Evolutionary conservation across 2,329 filamentous ascomycete species (phyloP).

Genomic region (Coniella lustricola): DNA sequence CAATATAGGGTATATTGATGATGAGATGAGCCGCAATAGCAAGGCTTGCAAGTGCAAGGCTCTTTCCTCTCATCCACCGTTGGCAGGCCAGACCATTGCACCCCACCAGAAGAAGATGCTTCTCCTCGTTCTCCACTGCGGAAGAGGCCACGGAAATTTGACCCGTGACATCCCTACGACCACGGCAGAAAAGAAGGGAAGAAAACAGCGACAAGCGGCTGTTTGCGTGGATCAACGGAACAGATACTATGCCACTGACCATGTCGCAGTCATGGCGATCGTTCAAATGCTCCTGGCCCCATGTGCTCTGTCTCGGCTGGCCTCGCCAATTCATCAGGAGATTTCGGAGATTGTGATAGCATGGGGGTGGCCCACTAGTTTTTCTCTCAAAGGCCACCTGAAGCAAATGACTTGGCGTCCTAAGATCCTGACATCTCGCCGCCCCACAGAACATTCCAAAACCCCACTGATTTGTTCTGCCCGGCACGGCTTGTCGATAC

Average conservation of each 20-base stretch:
- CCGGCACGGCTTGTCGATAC: background rate
- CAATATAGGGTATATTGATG: background rate
- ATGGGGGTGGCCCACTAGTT: background rate
- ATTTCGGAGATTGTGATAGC: slow-evolving; percentile 6
- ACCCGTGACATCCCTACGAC: background rate
- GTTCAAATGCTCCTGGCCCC: too few relatives aligned
- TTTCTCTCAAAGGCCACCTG: slow-evolving; percentile 2
- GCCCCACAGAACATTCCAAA: slow-evolving; percentile 10
- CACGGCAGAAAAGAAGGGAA: background rate
- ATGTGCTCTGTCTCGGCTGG: background rate
- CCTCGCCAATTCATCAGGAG: slow-evolving; percentile 1
- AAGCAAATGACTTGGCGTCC: slow-evolving; percentile 8
- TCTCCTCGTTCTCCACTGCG: background rate
- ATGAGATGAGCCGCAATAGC: too few relatives aligned
- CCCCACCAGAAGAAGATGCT: background rate
- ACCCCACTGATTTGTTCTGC: slow-evolving; percentile 5
- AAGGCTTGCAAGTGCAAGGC: too few relatives aligned
- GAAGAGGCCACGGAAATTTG: slow-evolving; percentile 4
- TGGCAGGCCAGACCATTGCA: too few relatives aligned
- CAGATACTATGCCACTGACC: too few relatives aligned
- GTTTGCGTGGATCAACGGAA: too few relatives aligned
- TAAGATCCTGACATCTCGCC: slow-evolving; percentile 12
- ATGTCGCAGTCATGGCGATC: too few relatives aligned
- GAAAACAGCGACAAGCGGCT: too few relatives aligned
- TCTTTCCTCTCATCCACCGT: too few relatives aligned